These are phyloP conservation scores for Aspergillus fumigatus DNA, from an alignment of 2,329 filamentous ascomycete genomes.

Conservation along the genomic window DNA sequence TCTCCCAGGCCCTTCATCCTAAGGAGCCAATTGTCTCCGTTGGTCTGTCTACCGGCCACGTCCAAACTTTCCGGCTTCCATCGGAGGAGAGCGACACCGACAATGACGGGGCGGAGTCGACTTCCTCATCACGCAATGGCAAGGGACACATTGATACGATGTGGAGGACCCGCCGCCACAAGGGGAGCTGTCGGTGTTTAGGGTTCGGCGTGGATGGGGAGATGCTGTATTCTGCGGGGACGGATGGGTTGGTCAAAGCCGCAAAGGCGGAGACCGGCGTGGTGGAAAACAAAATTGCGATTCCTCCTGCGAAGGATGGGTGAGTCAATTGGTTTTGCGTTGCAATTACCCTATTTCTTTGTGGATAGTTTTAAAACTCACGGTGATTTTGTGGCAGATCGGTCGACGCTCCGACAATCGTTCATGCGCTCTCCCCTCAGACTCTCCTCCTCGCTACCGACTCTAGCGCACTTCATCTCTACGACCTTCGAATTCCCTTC, in stretches of 20 bases:
- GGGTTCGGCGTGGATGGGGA: slow-evolving; percentile 74
- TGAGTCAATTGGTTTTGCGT: slow-evolving; percentile 21
- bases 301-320: slow-evolving; percentile 53
- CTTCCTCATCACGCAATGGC: slow-evolving; percentile 51
- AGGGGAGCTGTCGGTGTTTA: slow-evolving; percentile 84
- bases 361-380: neutral
- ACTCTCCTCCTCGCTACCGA: slow-evolving; percentile 86
- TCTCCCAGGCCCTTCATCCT: slow-evolving; percentile 83
- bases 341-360: slow-evolving; percentile 9
- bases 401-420: slow-evolving; percentile 70
- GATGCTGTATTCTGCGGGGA: slow-evolving; percentile 58
- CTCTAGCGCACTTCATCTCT: slow-evolving; percentile 80
- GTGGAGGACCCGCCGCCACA: slow-evolving; percentile 87
- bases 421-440: slow-evolving; percentile 82
- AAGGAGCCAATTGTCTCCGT: slow-evolving; percentile 78
- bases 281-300: slow-evolving; percentile 75
- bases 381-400: slow-evolving; percentile 32
- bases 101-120: slow-evolving; percentile 42
- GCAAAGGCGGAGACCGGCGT: slow-evolving; percentile 56
- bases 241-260: slow-evolving; percentile 60
- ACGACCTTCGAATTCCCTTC: slow-evolving; percentile 67
- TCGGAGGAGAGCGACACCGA: slow-evolving; percentile 50
- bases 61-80: slow-evolving; percentile 74
- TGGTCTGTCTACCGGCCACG: slow-evolving; percentile 78
- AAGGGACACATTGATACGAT: slow-evolving; percentile 72